phyloP scores from a whole-genome alignment of 106 monocot species.

The Gastrodia elata region DNA sequence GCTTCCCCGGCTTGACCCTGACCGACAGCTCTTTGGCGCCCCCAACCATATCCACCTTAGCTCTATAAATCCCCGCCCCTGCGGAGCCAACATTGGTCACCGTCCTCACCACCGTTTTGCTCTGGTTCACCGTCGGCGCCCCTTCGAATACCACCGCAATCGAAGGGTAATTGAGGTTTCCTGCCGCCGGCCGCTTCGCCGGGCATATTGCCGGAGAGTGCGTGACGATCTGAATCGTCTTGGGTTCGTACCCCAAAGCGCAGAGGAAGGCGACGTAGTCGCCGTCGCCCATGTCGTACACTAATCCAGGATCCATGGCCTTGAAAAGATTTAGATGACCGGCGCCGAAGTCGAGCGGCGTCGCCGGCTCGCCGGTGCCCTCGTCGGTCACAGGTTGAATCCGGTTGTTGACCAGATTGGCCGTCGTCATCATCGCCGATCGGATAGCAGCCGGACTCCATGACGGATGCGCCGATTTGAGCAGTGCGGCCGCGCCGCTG shows the following conservation, averaged over 20 bases:
- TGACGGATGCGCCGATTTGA: conserved; percentile 70
- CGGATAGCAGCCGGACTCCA: conserved; percentile 87
- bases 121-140: conserved; percentile 14
- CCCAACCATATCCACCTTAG: conserved; percentile 38
- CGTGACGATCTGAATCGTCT: conserved; percentile 66
- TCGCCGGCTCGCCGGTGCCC: conserved; percentile 40
- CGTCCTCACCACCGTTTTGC: conserved; percentile 53
- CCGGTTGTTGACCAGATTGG: conserved; percentile 50
- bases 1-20: conserved; percentile 56
- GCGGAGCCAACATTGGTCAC: conserved; percentile 61
- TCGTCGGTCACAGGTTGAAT: conserved; percentile 54
- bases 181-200: conserved; percentile 24
- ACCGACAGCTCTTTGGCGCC: conserved; percentile 48
- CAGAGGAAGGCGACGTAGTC: conserved; percentile 86
- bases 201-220: conserved; percentile 57
- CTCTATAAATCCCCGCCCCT: conserved; percentile 35
- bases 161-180: conserved; percentile 85
- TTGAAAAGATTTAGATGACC: conserved; percentile 55
- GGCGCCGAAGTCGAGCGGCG: conserved; percentile 66
- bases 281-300: conserved; percentile 55
- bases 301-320: conserved; percentile 85
- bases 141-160: conserved; percentile 59
- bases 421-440: conserved; percentile 93
- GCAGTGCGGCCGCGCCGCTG: conserved; percentile 81
- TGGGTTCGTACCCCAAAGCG: conserved; percentile 59